Evolutionary conservation across 164 flowering plant genomes (phyloP).

Genomic region (Dillenia turbinata): DNA sequence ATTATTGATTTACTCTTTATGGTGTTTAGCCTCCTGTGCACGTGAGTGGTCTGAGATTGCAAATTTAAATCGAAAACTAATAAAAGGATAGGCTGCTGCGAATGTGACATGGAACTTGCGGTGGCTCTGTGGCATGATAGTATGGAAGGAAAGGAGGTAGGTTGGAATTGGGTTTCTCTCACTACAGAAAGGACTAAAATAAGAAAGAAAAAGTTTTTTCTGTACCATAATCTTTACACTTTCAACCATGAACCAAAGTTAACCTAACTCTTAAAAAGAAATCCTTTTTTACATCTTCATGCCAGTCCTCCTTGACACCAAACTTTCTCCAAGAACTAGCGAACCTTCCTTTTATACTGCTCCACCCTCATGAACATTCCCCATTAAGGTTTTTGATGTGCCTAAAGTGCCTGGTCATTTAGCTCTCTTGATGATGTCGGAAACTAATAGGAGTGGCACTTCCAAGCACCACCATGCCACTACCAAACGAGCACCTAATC

Average conservation of each 20-base stretch:
- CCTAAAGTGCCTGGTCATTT: neutral
- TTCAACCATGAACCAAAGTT: neutral
- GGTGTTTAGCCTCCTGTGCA: too few species aligned
- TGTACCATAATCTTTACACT: neutral
- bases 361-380: neutral
- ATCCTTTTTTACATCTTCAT: constrained; percentile 14
- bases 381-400: neutral
- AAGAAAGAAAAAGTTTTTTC: too few species aligned
- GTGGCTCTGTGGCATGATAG: too few species aligned
- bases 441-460: constrained; percentile 12
- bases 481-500: constrained; percentile 24
- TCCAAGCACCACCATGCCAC: neutral
- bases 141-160: too few species aligned
- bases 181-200: too few species aligned
- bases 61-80: too few species aligned
- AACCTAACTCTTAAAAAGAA: constrained; percentile 2
- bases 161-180: too few species aligned
- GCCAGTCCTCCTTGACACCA: constrained; percentile 28
- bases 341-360: constrained; percentile 14
- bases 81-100: too few species aligned
- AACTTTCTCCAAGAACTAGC: constrained; percentile 30
- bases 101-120: too few species aligned
- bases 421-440: constrained; percentile 21
- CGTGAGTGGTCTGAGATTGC: too few species aligned
- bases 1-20: too few species aligned